Base-by-base conservation (phyloP, 495 filamentous ascomycete genomes). In the Acidomyces sp. region DNA sequence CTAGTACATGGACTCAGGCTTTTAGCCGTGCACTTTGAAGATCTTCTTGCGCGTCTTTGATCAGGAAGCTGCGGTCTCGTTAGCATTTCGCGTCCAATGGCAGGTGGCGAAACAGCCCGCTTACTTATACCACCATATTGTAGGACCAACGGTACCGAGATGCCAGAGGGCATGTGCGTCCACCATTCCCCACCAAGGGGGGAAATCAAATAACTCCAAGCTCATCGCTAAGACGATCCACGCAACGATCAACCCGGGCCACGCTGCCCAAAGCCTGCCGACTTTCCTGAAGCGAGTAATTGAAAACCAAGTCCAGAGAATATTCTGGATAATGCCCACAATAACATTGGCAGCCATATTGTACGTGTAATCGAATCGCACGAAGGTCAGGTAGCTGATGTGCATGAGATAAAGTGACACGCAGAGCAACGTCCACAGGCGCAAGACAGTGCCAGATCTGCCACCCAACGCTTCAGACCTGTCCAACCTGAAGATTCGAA, bases 121-220 rank as follows among this genome's bases (percentile, higher is more conserved):
- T 72, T 64, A 96, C 90, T 81, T 82, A 57, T 97, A 97, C 82
- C 84, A 96, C 72, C 88, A 75, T 27, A 88, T 67, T 5, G 86
- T 82, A 21, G 90, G 90, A 36, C 72, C 70, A 33, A 97, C 86
- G 1, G 90, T 97, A 26, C 83, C 84, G 43, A 90, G 57, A 72
- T 97, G 90, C 90, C 90, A 97, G 43, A 97, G 60, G 50, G 82
- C 86, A 69, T 97, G 90, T 15, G 90, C 90, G 70, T 97, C 90
- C 27, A 97, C 55, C 53, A 78, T 74, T 11, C 81, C 82, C 64
- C 75, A 69, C 52, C 83, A 65, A 2, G 90, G 90, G 41, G 92
- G 74, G 56, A 97, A 97, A 60, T 97, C 90, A 42, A 96, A 63
- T 52, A 97, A 53, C 60, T 97, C 90, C 56, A 97, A 63, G 55